These are phyloP conservation scores for Eutypella sp. DNA, from an alignment of 2,329 filamentous ascomycete species.

Conservation along the genomic window DNA sequence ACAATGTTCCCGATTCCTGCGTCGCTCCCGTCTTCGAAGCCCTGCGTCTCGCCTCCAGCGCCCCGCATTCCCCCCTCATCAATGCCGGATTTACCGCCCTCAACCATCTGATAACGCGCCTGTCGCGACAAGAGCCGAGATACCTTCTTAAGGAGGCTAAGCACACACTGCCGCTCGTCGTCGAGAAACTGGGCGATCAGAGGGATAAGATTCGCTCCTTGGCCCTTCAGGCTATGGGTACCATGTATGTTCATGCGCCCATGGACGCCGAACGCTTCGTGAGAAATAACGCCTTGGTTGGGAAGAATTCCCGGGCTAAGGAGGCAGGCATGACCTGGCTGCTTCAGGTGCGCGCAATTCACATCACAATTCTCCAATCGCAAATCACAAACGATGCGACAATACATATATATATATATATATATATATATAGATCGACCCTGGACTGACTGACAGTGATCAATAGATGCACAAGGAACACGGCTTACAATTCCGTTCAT, in stretches of 20 bases:
- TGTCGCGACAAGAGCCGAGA: constrained; percentile 79
- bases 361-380: too few species aligned
- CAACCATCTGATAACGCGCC: constrained; percentile 79
- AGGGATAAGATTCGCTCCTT: constrained; percentile 79
- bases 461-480: constrained; percentile 78
- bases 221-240: constrained; percentile 69
- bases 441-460: constrained; percentile 19
- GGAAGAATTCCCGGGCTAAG: constrained; percentile 79
- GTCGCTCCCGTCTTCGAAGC: constrained; percentile 77
- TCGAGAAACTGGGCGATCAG: constrained; percentile 81
- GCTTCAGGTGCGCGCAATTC: constrained; percentile 53
- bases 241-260: constrained; percentile 66
- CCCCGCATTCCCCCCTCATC: constrained; percentile 71
- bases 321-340: constrained; percentile 84
- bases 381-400: too few species aligned
- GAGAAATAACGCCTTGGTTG: constrained; percentile 70
- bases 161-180: constrained; percentile 66
- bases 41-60: constrained; percentile 67
- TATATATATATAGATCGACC: too few species aligned
- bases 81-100: constrained; percentile 84
- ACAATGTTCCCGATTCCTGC: constrained; percentile 73
- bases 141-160: constrained; percentile 64
- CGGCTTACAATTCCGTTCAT: constrained; percentile 73
- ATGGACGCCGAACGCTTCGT: constrained; percentile 75
- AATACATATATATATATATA: too few species aligned